These are phyloP conservation scores for Gloeophyllum trabeum DNA, from an alignment of 768 basidiomycete genomes.

Conservation along the genomic window DNA sequence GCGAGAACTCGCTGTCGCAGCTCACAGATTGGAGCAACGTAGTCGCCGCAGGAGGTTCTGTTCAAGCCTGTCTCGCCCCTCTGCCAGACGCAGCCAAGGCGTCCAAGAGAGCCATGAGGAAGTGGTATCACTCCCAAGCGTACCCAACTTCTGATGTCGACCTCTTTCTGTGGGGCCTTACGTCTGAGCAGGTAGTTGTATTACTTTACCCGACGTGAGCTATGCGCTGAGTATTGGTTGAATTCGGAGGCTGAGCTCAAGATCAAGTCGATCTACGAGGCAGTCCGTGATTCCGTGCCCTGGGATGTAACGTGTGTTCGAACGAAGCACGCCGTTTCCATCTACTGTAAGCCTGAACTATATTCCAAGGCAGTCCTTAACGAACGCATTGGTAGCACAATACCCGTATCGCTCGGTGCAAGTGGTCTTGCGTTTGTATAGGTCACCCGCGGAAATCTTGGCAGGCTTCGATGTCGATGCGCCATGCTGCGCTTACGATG, in stretches of 20 bases:
- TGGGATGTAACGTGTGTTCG: conserved; percentile 62
- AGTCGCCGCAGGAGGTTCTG: conserved; percentile 48
- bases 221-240: neutral
- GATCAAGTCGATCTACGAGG: conserved; percentile 47
- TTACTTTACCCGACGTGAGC: neutral
- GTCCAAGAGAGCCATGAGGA: conserved; percentile 45
- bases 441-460: conserved; percentile 52
- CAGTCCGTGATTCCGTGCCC: conserved; percentile 52
- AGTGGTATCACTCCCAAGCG: conserved; percentile 40
- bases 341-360: conserved; percentile 34
- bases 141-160: conserved; percentile 57
- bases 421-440: conserved; percentile 53
- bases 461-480: conserved; percentile 62
- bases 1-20: conserved; percentile 49
- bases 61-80: conserved; percentile 45
- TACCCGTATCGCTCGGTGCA: conserved; percentile 60
- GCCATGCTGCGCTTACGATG: conserved; percentile 44
- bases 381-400: conserved; percentile 27
- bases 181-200: conserved; percentile 32
- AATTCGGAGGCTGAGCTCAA: conserved; percentile 40
- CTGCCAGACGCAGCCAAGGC: conserved; percentile 34
- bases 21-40: conserved; percentile 53
- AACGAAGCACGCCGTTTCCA: conserved; percentile 55
- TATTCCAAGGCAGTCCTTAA: neutral
- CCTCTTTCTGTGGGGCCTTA: conserved; percentile 50